Conservation (phyloP, 2,329 filamentous ascomycete species). For the Parastagonospora avenae region DNA sequence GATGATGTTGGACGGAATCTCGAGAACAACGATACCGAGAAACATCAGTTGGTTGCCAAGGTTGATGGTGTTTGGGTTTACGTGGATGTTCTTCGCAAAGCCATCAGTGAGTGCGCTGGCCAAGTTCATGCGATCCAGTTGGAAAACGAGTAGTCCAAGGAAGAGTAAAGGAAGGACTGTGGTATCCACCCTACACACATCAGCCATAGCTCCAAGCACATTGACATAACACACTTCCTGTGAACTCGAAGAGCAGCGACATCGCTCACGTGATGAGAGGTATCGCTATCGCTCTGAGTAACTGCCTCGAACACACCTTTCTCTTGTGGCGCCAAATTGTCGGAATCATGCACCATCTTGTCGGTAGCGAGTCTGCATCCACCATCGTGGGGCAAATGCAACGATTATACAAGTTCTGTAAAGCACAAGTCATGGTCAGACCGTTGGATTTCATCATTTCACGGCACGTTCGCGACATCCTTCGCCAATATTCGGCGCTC, state of each 20-base stretch:
- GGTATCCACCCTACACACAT: conserved; percentile 49
- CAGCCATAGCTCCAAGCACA: background rate
- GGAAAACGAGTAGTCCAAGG: conserved; percentile 57
- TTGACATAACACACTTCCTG: conserved; percentile 18
- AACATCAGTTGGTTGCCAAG: conserved; percentile 61
- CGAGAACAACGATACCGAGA: conserved; percentile 55
- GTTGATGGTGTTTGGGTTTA: conserved; percentile 57
- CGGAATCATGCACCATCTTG: background rate
- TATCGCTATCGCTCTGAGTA: conserved; percentile 12
- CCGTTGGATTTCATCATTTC: background rate
- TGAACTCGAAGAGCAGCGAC: conserved; percentile 16
- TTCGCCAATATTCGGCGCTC: conserved; percentile 15
- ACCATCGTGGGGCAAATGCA: background rate
- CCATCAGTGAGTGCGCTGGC: conserved; percentile 58
- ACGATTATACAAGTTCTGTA: background rate
- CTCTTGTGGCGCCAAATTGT: conserved; percentile 15
- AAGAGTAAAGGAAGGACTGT: conserved; percentile 57
- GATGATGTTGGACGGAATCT: conserved; percentile 59
- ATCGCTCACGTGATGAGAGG: conserved; percentile 11
- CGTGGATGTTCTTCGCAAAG: conserved; percentile 51
- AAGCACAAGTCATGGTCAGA: background rate
- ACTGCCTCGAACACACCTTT: conserved; percentile 9
- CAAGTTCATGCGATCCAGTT: conserved; percentile 60
- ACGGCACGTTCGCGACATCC: conserved; percentile 1
- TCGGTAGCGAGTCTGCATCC: background rate